These are phyloP conservation scores for Rutstroemia sp. DNA, from an alignment of 2,329 filamentous ascomycete species.

Conservation along the genomic window DNA sequence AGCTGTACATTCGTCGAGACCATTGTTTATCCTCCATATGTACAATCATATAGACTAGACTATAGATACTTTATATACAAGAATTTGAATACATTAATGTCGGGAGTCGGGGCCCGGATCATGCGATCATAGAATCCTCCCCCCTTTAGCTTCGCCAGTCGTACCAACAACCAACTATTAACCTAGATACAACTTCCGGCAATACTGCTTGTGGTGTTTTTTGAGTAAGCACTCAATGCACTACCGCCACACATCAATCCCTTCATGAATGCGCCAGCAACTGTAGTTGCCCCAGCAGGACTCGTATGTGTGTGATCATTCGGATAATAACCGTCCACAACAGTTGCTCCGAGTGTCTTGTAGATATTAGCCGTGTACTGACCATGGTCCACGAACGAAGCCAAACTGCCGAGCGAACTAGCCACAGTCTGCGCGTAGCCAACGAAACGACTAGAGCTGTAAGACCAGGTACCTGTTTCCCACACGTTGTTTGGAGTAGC, in stretches of 20 bases:
- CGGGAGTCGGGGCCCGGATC: too few species aligned
- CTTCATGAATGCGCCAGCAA: slow-evolving; percentile 46
- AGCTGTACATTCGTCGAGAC: neutral
- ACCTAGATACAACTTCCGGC: slow-evolving; percentile 21
- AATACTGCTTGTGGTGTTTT: slow-evolving; percentile 23
- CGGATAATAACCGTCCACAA: slow-evolving; percentile 45
- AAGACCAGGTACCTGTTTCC: slow-evolving; percentile 45
- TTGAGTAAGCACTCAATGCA: slow-evolving; percentile 20
- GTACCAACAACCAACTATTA: neutral
- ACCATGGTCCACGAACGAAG: slow-evolving; percentile 51
- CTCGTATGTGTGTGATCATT: slow-evolving; percentile 55
- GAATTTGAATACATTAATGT: too few species aligned
- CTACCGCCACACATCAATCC: slow-evolving; percentile 29
- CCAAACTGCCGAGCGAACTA: slow-evolving; percentile 29
- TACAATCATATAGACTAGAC: neutral
- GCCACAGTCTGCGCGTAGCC: slow-evolving; percentile 44
- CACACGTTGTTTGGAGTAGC: slow-evolving; percentile 59
- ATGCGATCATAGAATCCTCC: too few species aligned
- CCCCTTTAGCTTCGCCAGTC: too few species aligned
- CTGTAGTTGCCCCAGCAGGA: slow-evolving; percentile 43
- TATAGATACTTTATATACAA: neutral
- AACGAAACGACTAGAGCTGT: slow-evolving; percentile 46
- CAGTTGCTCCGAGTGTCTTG: slow-evolving; percentile 37
- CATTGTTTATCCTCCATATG: neutral
- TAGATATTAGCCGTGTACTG: slow-evolving; percentile 45